Evolutionary conservation across 192 early-diverging fungal species (phyloP).

Genomic region (Kickxella alabastrina): DNA sequence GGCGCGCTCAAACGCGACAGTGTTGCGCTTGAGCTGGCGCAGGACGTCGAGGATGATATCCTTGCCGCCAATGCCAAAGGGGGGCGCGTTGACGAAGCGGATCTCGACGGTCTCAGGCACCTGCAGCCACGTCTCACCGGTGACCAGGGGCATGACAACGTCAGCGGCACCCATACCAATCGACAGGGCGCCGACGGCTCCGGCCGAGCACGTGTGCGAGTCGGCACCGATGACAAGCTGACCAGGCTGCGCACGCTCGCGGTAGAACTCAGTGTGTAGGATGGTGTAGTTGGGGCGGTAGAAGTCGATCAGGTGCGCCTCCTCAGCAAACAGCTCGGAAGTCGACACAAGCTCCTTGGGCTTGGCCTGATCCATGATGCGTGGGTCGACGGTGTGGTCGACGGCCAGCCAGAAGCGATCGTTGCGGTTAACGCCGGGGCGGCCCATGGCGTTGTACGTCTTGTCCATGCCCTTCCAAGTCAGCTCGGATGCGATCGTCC

Average conservation of each 20-base stretch:
- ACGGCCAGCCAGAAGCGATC: conserved; percentile 81
- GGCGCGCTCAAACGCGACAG: conserved; percentile 74
- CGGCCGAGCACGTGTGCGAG: conserved; percentile 78
- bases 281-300: conserved; percentile 76
- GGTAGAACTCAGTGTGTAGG: conserved; percentile 81
- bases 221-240: conserved; percentile 78
- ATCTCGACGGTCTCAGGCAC: conserved; percentile 79
- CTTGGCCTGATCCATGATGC: conserved; percentile 68
- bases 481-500: conserved; percentile 77
- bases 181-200: conserved; percentile 72
- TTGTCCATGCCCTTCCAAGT: conserved; percentile 88
- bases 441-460: conserved; percentile 75
- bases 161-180: conserved; percentile 80
- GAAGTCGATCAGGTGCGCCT: conserved; percentile 68
- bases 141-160: conserved; percentile 78
- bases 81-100: conserved; percentile 64
- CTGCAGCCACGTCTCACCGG: conserved; percentile 79
- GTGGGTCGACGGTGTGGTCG: conserved; percentile 75
- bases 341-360: conserved; percentile 64
- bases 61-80: conserved; percentile 80
- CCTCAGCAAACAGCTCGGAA: conserved; percentile 63
- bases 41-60: conserved; percentile 77
- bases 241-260: conserved; percentile 76
- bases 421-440: conserved; percentile 69
- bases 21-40: conserved; percentile 80